These are phyloP conservation scores for Macrophomina pseudophaseolina DNA, from an alignment of 2,329 filamentous ascomycete species.

Conservation along the genomic window DNA sequence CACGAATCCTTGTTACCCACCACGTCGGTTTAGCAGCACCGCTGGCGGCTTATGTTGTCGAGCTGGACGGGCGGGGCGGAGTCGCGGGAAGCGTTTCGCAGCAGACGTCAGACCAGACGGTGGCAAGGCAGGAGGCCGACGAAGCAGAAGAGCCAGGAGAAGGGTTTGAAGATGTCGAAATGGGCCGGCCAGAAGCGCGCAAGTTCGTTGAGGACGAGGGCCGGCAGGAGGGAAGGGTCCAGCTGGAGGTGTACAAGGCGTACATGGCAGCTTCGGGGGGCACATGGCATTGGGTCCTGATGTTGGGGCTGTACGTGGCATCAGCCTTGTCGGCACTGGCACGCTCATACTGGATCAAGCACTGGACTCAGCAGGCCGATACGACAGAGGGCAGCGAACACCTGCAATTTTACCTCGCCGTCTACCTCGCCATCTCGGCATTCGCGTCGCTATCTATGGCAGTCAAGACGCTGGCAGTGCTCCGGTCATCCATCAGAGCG, in stretches of 20 bases:
- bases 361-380: neutral
- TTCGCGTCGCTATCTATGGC: neutral
- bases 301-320: conserved; percentile 70
- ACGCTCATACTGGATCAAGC: conserved; percentile 1
- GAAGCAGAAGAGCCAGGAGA: conserved; percentile 39
- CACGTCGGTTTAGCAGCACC: conserved; percentile 1
- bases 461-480: conserved; percentile 25
- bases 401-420: neutral
- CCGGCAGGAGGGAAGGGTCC: conserved; percentile 74
- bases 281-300: conserved; percentile 67
- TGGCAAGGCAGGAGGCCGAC: too few species aligned
- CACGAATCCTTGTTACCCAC: conserved; percentile 14
- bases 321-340: conserved; percentile 80
- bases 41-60: neutral
- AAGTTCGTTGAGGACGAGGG: conserved; percentile 53
- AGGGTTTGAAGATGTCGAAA: conserved; percentile 60
- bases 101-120: conserved; percentile 38
- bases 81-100: neutral
- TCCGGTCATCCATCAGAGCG: conserved; percentile 27
- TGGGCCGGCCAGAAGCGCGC: conserved; percentile 51
- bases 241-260: conserved; percentile 77
- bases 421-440: neutral
- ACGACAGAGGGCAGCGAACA: neutral
- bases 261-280: conserved; percentile 79
- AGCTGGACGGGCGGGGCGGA: neutral